Conservation (phyloP, 2,329 filamentous ascomycete genomes). For the Lithohypha guttulata region DNA sequence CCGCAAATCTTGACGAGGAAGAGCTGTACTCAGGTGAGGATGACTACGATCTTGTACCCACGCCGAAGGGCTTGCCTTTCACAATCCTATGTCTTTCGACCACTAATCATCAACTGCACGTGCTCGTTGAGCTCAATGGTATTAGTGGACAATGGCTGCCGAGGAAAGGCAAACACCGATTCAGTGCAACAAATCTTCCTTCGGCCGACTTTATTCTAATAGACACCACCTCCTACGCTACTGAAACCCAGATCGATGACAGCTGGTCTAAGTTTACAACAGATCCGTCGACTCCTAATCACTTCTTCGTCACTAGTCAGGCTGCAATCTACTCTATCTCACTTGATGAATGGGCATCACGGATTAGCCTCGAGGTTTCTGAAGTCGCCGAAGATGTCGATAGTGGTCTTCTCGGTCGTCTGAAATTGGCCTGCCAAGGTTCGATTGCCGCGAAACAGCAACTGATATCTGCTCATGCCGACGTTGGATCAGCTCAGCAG, state of each 20-base stretch:
- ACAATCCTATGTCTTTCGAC: slow-evolving; percentile 50
- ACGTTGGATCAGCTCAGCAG: slow-evolving; percentile 27
- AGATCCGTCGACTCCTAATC: slow-evolving; percentile 46
- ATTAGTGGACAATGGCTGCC: slow-evolving; percentile 55
- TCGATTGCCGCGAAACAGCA: slow-evolving; percentile 28
- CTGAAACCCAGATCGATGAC: slow-evolving; percentile 6
- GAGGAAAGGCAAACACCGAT: slow-evolving; percentile 30
- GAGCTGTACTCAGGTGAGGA: slow-evolving; percentile 44
- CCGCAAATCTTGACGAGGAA: slow-evolving; percentile 41
- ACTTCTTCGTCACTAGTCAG: slow-evolving; percentile 47
- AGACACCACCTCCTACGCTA: slow-evolving; percentile 34
- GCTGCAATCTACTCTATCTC: slow-evolving; percentile 46
- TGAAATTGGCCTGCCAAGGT: slow-evolving; percentile 45
- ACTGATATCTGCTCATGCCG: slow-evolving; percentile 35
- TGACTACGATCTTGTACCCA: slow-evolving; percentile 33
- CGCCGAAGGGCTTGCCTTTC: slow-evolving; percentile 29
- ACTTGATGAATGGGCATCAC: slow-evolving; percentile 45
- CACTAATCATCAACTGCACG: slow-evolving; percentile 43
- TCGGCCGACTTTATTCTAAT: slow-evolving; percentile 34
- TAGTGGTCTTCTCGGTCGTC: slow-evolving; percentile 44
- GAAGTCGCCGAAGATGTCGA: slow-evolving; percentile 26
- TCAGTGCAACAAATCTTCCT: slow-evolving; percentile 32
- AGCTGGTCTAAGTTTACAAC: slow-evolving; percentile 46
- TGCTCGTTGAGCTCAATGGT: slow-evolving; percentile 51
- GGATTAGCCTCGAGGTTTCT: slow-evolving; percentile 45